Conservation (phyloP, 352 stramenopile genomes). For the Poterioochromonas sp. region DNA sequence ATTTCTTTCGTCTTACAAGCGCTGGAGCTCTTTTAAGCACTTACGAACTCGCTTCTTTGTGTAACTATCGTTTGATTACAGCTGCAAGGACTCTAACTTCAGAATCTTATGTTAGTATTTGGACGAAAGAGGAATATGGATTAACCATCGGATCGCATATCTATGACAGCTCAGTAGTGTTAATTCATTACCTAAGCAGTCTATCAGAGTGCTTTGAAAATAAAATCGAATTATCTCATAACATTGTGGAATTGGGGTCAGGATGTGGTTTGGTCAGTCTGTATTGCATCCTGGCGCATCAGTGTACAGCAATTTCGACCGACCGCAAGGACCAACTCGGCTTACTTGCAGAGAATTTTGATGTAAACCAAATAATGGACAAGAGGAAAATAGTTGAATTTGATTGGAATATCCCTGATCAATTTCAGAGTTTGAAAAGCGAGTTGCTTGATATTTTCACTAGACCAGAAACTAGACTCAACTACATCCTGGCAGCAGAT, state of each 20-base stretch:
- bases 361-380: too few species aligned
- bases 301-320: not conserved
- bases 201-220: too few species aligned
- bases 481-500: not conserved
- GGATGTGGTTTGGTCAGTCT: not conserved
- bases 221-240: not conserved
- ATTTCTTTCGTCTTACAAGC: too few species aligned
- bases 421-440: not conserved
- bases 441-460: too few species aligned
- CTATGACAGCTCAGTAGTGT: not conserved
- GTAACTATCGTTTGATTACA: too few species aligned
- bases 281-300: too few species aligned
- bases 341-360: not conserved
- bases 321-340: not conserved
- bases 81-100: too few species aligned
- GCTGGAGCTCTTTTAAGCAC: too few species aligned
- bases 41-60: too few species aligned
- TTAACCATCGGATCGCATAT: not conserved
- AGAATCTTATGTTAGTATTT: too few species aligned
- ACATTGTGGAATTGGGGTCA: not conserved
- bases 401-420: not conserved
- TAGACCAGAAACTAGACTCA: not conserved
- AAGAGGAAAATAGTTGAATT: too few species aligned
- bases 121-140: not conserved
- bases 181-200: not conserved